phyloP scores from a whole-genome alignment of 805 yeast species.

The Candida sakaeoensis region DNA sequence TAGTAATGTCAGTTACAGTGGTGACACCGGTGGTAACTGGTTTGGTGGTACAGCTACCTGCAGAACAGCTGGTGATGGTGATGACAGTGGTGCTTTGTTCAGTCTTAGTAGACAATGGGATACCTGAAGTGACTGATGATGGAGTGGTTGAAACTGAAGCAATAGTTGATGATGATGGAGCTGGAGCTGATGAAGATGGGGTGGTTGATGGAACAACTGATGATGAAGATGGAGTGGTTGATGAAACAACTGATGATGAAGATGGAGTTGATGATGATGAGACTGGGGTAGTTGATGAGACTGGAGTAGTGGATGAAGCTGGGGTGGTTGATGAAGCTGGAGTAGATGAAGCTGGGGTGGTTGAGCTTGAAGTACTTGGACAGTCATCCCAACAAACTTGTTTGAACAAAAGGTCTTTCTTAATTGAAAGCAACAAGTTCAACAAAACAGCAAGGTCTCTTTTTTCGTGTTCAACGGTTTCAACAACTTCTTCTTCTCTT shows the following conservation, averaged over 20 bases:
- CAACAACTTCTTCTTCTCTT: conserved; percentile 3
- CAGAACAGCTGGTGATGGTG: conserved; percentile 35
- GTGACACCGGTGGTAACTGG: conserved; percentile 22
- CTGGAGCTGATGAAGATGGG: conserved; percentile 3
- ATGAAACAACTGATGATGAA: conserved; percentile 1
- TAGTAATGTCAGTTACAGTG: conserved; percentile 27
- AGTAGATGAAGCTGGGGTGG: background rate
- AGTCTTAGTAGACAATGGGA: background rate
- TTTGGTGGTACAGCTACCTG: conserved; percentile 25
- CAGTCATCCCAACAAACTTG: conserved; percentile 6
- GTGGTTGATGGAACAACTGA: conserved; percentile 5
- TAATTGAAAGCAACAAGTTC: conserved; percentile 1
- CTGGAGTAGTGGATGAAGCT: background rate
- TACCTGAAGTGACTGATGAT: conserved; percentile 7
- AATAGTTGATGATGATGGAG: background rate
- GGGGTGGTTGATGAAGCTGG: conserved; percentile 5
- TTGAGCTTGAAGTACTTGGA: conserved; percentile 1
- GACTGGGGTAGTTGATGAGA: conserved; percentile 4
- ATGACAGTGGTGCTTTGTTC: conserved; percentile 26
- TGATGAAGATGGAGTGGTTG: conserved; percentile 1
- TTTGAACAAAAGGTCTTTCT: conserved; percentile 7
- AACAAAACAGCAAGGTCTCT: background rate
- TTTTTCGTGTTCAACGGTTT: background rate
- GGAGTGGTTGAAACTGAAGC: conserved; percentile 1
- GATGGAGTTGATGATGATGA: conserved; percentile 3